Evolutionary conservation across 2,329 filamentous ascomycete species (phyloP).

Genomic region (Penicillium occitanis): DNA sequence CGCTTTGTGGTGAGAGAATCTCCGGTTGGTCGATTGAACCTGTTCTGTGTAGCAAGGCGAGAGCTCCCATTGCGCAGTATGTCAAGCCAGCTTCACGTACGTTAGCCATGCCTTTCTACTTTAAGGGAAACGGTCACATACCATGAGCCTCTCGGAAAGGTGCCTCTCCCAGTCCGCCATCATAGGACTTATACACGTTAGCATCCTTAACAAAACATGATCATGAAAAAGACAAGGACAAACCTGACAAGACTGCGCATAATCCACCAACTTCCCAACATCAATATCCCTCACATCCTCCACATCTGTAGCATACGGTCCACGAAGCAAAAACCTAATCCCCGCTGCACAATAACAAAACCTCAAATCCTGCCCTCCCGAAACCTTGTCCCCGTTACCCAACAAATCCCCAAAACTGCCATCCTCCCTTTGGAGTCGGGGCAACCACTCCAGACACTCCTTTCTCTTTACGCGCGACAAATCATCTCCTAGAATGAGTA

Average conservation of each 20-base stretch:
- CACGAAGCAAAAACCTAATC: constrained; percentile 78
- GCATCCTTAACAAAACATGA: constrained; percentile 23
- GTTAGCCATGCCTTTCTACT: neutral
- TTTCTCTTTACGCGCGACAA: constrained; percentile 65
- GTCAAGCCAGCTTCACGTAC: constrained; percentile 71
- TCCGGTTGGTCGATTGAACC: constrained; percentile 27
- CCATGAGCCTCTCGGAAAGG: constrained; percentile 80
- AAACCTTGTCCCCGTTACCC: constrained; percentile 59
- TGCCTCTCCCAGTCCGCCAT: constrained; percentile 78
- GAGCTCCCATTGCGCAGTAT: constrained; percentile 78
- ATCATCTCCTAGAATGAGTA: constrained; percentile 66
- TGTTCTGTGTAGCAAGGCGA: constrained; percentile 71
- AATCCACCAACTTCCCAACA: constrained; percentile 65
- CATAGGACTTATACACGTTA: constrained; percentile 63
- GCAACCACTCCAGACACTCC: constrained; percentile 72
- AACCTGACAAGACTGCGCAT: constrained; percentile 67
- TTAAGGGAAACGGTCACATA: constrained; percentile 39
- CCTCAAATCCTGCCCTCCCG: constrained; percentile 79
- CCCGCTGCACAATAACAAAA: constrained; percentile 83
- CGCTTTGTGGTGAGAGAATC: constrained; percentile 32
- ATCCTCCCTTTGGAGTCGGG: constrained; percentile 71
- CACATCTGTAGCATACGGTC: constrained; percentile 55
- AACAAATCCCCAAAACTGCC: constrained; percentile 90
- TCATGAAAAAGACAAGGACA: constrained; percentile 17
- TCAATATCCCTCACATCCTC: constrained; percentile 70